Base-by-base conservation (phyloP, 2,329 filamentous ascomycete species). In the Pseudopyricularia javanii region DNA sequence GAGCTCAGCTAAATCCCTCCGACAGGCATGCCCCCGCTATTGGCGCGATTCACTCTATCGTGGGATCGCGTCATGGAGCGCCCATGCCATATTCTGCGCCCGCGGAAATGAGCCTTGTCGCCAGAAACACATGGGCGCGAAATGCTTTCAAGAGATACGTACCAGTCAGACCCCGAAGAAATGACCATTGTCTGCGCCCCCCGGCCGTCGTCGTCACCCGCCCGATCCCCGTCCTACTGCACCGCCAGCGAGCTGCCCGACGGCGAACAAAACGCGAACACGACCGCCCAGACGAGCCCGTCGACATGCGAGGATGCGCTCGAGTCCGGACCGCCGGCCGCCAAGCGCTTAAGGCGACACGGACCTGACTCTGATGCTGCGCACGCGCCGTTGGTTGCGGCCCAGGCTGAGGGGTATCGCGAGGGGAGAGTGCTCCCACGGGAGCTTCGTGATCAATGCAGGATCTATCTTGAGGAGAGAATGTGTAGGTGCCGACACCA, bases 401-500 rank as follows among this genome's bases (percentile, higher is more conserved):
- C 3, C 3, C 6, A 2, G 22, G 15, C 15, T 1, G 40, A 45
- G 7, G 40, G 40, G 4, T 85, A 83, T 65, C 75, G 78, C 57
- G 66, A 72, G n/a, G 73, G 75, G 7, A 74, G 70, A 56, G 66
- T 69, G 43, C 67, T 90, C 12, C 79, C 83, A 1, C 79, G 75
- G 54, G 81, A 86, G 59, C 67, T 91, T 17, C 78, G 75, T 53
- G 72, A 80, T 54, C 82, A 88, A 60, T 81, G 79, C 58, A 78
- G 80, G 54, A 85, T 88, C 47, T 86, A 85, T 62, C 71, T 91
- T 0, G 87, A 91, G 65, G 87, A 91, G 66, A 74, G 81, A 54
- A 76, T 90, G 28, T 68, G 64, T 67, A 56, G 45, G 61, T 60
- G 8, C 2, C 28, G 37, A 9, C 50, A 14, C 24, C n/a, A n/a